Base-by-base conservation (phyloP, 2,329 filamentous ascomycete species). In the Fusarium sp. region DNA sequence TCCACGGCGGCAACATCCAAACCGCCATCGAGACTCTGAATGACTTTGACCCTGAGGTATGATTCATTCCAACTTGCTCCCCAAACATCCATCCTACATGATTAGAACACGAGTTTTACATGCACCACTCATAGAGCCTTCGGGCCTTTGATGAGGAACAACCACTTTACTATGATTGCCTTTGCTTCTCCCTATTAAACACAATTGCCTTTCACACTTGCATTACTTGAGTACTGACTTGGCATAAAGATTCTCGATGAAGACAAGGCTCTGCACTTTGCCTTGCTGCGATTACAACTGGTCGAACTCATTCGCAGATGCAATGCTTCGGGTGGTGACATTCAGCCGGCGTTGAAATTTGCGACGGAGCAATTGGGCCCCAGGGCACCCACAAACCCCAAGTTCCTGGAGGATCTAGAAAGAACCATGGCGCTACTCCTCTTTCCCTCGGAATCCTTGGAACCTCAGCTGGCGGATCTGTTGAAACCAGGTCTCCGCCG, bases 51-150 rank as follows among this genome's bases (percentile, higher is more conserved):
- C 93, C 95, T 76, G 92, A 96, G 90, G 96, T 99, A 91, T 84
- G 93, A 31, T 12, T n/a, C 40, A 42, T 56, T 46, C 35, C 67
- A 27, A 71, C 66, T 59, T 53, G 70, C 75, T 68, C 85, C 90
- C 88, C 40, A 40, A 20, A 1, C 36, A 33, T 14, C 56, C 46
- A 29, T 36, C 36, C 60, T 62, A 89, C 84, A 95, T 96, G 96
- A 99, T 99, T 98, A 98, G 87, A 94, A 88, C 80, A 82, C 80
- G 86, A 89, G 88, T 93, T 95, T 91, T 97, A 88, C 96, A 99
- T 99, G 96, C 96, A 99, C 96, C 96, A 99, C 96, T 95, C 96
- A 94, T 96, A 98, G 90, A 88, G 88, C 89, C 91, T 91, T 90
- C 87, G 87, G 90, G 91, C 92, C 90, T 85, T 90, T 96, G 96